These are phyloP conservation scores for Akebia trifoliata DNA, from an alignment of 164 flowering plant species.

Conservation along the genomic window DNA sequence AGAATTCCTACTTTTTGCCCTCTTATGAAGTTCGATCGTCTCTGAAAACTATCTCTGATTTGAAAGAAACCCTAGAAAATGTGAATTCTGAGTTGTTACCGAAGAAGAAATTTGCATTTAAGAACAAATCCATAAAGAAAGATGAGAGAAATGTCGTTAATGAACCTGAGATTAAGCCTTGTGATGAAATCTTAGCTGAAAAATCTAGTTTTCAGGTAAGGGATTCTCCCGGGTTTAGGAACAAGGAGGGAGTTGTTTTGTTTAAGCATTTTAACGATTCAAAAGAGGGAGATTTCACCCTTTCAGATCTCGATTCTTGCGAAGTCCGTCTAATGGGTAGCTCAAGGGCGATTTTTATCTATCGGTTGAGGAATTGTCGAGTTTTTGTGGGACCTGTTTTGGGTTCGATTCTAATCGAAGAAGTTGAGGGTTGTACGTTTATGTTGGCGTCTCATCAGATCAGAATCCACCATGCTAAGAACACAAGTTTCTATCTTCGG, in stretches of 20 bases:
- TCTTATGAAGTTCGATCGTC: constrained; percentile 81
- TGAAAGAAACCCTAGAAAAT: constrained; percentile 48
- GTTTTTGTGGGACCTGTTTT: constrained; percentile 70
- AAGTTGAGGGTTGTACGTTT: constrained; percentile 62
- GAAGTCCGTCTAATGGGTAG: constrained; percentile 61
- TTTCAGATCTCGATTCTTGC: constrained; percentile 62
- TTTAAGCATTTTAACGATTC: constrained; percentile 36
- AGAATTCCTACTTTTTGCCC: constrained; percentile 73
- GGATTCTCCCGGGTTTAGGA: constrained; percentile 64
- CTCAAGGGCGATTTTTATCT: constrained; percentile 57
- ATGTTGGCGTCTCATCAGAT: constrained; percentile 90
- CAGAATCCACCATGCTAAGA: constrained; percentile 66
- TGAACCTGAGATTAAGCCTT: constrained; percentile 6
- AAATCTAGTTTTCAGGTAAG: constrained; percentile 16
- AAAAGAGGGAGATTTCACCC: constrained; percentile 60
- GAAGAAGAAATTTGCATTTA: constrained; percentile 74
- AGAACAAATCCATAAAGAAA: constrained; percentile 37
- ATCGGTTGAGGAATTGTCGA: constrained; percentile 52
- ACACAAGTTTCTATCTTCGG: constrained; percentile 70
- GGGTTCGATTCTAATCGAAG: constrained; percentile 80
- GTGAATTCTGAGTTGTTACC: constrained; percentile 48
- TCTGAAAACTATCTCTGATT: constrained; percentile 52
- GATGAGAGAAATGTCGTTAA: constrained; percentile 9
- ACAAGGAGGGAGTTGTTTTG: constrained; percentile 35
- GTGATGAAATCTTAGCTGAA: constrained; percentile 2